Conservation (phyloP, 345 rosid genomes). For the Populus nigra region DNA sequence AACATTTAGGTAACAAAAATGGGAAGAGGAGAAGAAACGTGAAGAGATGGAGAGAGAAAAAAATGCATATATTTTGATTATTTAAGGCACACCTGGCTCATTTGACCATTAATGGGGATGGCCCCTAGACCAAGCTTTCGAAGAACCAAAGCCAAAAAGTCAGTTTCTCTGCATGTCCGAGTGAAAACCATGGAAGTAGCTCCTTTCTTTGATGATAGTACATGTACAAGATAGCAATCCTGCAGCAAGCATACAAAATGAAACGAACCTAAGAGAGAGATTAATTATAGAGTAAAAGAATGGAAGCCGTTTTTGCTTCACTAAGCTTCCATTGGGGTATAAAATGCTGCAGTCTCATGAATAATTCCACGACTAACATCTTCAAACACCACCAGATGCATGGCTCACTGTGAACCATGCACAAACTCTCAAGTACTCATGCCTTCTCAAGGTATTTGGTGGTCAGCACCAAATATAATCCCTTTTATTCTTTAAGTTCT, state of each 20-base stretch:
- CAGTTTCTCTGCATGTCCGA: conserved; percentile 87
- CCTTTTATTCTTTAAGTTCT: too few species aligned
- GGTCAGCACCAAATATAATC: too few species aligned
- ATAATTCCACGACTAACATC: not conserved
- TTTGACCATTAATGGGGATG: conserved; percentile 94
- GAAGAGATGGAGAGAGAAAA: not conserved
- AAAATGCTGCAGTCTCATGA: not conserved
- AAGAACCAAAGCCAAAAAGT: conserved; percentile 65
- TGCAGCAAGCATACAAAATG: conserved; percentile 35
- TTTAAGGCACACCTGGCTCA: conserved; percentile 63
- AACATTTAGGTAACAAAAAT: not conserved
- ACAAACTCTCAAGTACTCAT: too few species aligned
- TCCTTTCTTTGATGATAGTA: conserved; percentile 67
- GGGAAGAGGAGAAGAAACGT: not conserved
- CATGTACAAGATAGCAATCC: conserved; percentile 91
- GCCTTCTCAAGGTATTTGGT: too few species aligned
- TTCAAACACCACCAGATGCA: not conserved
- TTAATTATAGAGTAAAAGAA: not conserved
- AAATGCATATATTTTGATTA: not conserved
- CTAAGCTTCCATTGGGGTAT: too few species aligned
- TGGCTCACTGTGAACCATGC: too few species aligned
- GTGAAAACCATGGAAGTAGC: conserved; percentile 91
- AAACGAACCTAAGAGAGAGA: not conserved
- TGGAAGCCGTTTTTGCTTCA: not conserved
- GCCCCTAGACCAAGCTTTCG: conserved; percentile 88